Evolutionary conservation across 2,329 filamentous ascomycete species (phyloP), one percentile per base, ranked within the genome.

Genomic region (Apiospora koreana): DNA sequence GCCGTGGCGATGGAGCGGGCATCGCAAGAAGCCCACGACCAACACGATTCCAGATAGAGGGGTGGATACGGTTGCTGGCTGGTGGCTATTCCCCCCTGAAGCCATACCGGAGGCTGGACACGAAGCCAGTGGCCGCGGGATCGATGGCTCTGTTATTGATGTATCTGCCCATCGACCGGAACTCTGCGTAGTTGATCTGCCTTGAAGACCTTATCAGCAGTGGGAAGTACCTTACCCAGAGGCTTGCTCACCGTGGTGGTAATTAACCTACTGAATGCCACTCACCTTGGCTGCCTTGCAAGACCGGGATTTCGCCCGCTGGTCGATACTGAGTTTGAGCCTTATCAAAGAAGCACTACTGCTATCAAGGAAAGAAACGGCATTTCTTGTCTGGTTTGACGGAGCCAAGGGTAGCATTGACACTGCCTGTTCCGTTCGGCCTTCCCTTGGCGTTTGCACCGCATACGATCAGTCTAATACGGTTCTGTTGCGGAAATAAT

Each of bases 31-130:
- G 2, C 25, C 25, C 25, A 8, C 42, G 42, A 21, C 18, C 14
- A 46, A 21, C 42, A 46, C 42, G 65, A 4, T 45, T n/a, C 10
- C 25, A 5, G 65, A 46, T n/a, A 35, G 42, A 23, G 65, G 18
- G 16, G 42, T 46, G 16, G 42, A 43, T 42, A 67, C 42, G n/a
- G 65, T 67, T 35, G 42, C 25, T 7, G 65, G 65, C 16, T 67
- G 42, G 42, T 67, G 65, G 65, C 65, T 67, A 42, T 67, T 67
- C 42, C 25, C 42, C 42, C 42, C 65, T 28, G 42, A 67, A 16
- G 65, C 65, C 41, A 45, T 67, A 21, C 42, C 65, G 8, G 65
- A 67, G 42, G 65, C 42, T 14, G 35, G 28, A 21, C 42, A 67
- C 42, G 25, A 46, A 28, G 42, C 45, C 25, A 67, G 35, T 35